Percentiles rank a stretch among this genome's conserved stretches.
These are phyloP conservation scores for Tripterygium wilfordii DNA, from an alignment of 177 flowering plant genomes.

Conservation along the genomic window DNA sequence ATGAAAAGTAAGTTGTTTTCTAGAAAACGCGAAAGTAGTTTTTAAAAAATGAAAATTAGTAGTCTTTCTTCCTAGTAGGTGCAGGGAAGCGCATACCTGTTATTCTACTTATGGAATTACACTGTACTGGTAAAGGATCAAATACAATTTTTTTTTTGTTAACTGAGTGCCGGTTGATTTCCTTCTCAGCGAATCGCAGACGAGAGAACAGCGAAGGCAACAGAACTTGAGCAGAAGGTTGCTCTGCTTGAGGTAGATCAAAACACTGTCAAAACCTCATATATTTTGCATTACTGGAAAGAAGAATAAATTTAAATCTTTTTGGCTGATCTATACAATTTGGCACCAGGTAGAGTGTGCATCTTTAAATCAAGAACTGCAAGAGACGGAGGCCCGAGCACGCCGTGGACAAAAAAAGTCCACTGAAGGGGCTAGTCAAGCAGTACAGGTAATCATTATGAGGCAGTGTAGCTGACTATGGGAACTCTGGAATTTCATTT, in stretches of 20 bases:
- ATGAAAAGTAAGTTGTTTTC: conserved; percentile 1
- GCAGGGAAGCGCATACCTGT: no score
- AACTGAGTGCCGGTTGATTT: no score
- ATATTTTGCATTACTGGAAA: no score
- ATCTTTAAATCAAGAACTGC: conserved; percentile 88
- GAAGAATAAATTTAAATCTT: no score
- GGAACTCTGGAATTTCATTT: no score
- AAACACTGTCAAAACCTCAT: no score
- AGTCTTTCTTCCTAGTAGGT: no score
- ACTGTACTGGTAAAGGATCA: no score
- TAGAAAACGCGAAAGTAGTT: background rate
- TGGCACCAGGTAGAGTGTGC: conserved; percentile 79
- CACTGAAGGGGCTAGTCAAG: conserved; percentile 89
- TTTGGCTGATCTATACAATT: no score
- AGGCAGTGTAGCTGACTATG: background rate
- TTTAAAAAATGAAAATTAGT: no score
- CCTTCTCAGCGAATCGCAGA: conserved; percentile 74
- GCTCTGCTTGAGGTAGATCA: conserved; percentile 97
- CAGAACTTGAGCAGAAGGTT: conserved; percentile 90
- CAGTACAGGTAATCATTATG: conserved; percentile 60
- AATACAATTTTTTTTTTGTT: no score
- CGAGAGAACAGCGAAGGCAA: conserved; percentile 78
- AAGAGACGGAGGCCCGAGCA: conserved; percentile 86
- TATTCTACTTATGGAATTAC: no score
- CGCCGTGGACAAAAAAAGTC: conserved; percentile 84